Conservation (phyloP, 106 monocot genomes). For the Hemerocallis citrina region DNA sequence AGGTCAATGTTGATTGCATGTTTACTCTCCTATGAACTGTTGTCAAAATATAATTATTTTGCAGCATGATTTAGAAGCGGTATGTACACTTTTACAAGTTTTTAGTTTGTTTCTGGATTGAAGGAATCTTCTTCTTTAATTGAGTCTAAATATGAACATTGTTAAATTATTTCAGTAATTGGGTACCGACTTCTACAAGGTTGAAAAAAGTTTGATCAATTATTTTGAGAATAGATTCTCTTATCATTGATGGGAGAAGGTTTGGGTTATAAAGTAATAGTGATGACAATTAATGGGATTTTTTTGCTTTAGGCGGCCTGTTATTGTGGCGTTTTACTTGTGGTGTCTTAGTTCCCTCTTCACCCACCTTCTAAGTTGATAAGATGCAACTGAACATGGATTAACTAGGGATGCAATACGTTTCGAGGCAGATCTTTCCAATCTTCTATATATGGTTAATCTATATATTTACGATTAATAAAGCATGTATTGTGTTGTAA, state of each 20-base stretch:
- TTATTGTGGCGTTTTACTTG: not conserved
- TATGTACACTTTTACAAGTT: not conserved
- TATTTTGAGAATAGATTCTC: no score
- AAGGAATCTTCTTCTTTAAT: not conserved
- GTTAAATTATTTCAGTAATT: no score
- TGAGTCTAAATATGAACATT: no score
- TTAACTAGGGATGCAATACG: not conserved
- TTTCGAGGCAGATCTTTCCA: not conserved
- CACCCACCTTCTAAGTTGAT: not conserved
- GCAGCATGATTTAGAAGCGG: not conserved
- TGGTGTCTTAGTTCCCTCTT: not conserved
- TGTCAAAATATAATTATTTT: no score
- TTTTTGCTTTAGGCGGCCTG: no score
- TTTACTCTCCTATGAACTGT: not conserved
- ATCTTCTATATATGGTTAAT: not conserved
- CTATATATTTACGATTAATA: not conserved
- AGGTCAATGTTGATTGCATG: not conserved
- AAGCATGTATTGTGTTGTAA: no score
- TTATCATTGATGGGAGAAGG: not conserved
- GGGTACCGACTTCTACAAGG: no score
- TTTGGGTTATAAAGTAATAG: not conserved
- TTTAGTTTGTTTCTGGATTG: not conserved
- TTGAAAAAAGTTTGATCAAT: no score
- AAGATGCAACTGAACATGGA: not conserved
- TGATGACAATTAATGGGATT: no score